Evolutionary conservation across 1,139 yeast genomes (phyloP).

Genomic region (Candida gigantensis): DNA sequence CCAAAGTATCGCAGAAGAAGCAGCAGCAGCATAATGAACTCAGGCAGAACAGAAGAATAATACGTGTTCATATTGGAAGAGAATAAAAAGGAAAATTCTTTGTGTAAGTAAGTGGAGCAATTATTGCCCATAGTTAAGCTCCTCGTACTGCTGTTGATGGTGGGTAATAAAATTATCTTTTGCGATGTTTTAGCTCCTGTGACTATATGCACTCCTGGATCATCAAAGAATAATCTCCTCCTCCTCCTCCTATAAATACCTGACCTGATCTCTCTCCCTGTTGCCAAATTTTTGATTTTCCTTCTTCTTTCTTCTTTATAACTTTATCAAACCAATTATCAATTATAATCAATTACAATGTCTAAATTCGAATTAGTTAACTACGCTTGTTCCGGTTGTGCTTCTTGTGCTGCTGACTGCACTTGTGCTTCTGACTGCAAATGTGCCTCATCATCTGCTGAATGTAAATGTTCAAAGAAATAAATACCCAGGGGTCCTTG

Average conservation of each 20-base stretch:
- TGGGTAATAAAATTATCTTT: too few species aligned
- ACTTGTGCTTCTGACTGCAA: constrained; percentile 24
- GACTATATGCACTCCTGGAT: too few species aligned
- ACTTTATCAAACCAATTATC: constrained; percentile 2
- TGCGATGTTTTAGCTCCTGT: too few species aligned
- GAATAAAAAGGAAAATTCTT: too few species aligned
- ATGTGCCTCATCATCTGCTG: constrained; percentile 22
- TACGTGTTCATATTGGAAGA: too few species aligned
- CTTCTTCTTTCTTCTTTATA: background rate
- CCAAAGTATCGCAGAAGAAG: too few species aligned
- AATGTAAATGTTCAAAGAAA: constrained; percentile 29
- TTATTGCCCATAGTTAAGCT: too few species aligned
- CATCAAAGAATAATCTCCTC: background rate
- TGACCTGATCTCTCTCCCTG: background rate
- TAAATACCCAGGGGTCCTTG: constrained; percentile 7
- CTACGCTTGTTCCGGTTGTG: constrained; percentile 24
- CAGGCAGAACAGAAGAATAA: too few species aligned
- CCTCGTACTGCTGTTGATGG: too few species aligned
- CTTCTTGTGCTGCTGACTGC: background rate
- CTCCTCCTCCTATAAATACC: background rate
- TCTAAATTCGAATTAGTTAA: constrained; percentile 14
- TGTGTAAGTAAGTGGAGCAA: too few species aligned
- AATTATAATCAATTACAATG: constrained; percentile 4
- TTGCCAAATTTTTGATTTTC: background rate
- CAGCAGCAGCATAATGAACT: too few species aligned